Evolutionary conservation across 176 grass and related monocot genomes (phyloP).

Genomic region (Pontederia crassipes): DNA sequence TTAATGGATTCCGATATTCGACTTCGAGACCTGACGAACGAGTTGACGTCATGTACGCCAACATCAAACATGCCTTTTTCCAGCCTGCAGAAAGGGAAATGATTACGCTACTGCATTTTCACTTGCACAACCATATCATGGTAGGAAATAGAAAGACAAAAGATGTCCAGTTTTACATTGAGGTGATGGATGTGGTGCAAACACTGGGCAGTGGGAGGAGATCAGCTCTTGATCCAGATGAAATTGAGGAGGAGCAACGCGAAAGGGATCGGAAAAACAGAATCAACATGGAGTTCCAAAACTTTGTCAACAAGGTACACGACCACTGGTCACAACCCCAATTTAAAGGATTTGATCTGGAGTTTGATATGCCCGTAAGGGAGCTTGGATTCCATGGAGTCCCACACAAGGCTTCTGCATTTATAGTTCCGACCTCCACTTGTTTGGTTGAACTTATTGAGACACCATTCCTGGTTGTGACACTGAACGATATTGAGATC

Average conservation of each 20-base stretch:
- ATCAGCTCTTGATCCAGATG: constrained; percentile 74
- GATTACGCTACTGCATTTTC: constrained; percentile 84
- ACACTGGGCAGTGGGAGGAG: constrained; percentile 42
- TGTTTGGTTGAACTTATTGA: constrained; percentile 80
- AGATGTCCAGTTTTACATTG: constrained; percentile 88
- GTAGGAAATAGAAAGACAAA: constrained; percentile 89
- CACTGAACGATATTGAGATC: constrained; percentile 77
- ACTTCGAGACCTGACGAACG: constrained; percentile 57
- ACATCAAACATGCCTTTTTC: constrained; percentile 96
- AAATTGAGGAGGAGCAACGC: constrained; percentile 87
- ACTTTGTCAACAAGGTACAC: constrained; percentile 79
- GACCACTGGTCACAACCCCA: constrained; percentile 66
- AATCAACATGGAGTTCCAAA: constrained; percentile 75
- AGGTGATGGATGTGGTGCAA: constrained; percentile 93
- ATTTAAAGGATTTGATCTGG: constrained; percentile 51
- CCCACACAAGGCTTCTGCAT: constrained; percentile 64
- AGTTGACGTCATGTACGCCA: constrained; percentile 77
- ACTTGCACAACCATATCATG: constrained; percentile 85
- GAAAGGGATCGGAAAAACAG: constrained; percentile 69
- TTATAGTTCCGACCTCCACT: constrained; percentile 79
- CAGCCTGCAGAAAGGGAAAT: constrained; percentile 87
- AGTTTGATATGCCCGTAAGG: constrained; percentile 68
- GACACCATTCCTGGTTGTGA: constrained; percentile 63
- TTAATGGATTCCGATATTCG: constrained; percentile 80
- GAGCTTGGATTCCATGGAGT: constrained; percentile 85